phyloP scores from a whole-genome alignment of 306 rosid genomes.

The Ormosia semicastrata region DNA sequence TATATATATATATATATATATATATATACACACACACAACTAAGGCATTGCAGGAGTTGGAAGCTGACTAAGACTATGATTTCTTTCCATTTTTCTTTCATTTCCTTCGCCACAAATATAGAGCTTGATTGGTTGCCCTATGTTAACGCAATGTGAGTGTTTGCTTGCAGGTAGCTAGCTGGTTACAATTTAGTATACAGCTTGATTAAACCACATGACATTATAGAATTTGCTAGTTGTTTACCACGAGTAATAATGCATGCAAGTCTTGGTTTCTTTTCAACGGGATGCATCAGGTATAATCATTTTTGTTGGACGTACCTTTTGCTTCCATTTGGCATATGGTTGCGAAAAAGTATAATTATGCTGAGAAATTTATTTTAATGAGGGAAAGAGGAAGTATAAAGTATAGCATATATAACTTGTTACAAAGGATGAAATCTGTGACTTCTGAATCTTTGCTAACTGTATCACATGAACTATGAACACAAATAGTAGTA shows the following conservation, averaged over 20 bases:
- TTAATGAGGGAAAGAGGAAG: neutral
- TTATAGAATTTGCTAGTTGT: slow-evolving; percentile 28
- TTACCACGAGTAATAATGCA: slow-evolving; percentile 21
- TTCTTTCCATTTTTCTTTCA: neutral
- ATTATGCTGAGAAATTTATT: neutral
- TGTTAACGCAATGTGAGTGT: slow-evolving; percentile 13
- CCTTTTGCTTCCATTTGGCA: slow-evolving; percentile 18
- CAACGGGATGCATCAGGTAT: neutral
- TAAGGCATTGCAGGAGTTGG: slow-evolving; percentile 23
- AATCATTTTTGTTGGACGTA: slow-evolving; percentile 29
- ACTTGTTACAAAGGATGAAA: neutral
- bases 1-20: too few species aligned
- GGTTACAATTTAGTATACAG: neutral
- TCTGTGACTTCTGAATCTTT: neutral
- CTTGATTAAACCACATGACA: neutral
- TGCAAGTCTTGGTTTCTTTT: slow-evolving; percentile 12
- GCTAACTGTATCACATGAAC: neutral
- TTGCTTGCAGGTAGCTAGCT: slow-evolving; percentile 27
- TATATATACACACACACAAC: neutral
- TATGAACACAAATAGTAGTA: neutral
- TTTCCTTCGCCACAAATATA: slow-evolving; percentile 30
- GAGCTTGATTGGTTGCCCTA: slow-evolving; percentile 35
- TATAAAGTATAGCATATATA: neutral
- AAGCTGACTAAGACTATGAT: slow-evolving; percentile 37
- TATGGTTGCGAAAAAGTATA: slow-evolving; percentile 23